Evolutionary conservation across 139 green algal species (phyloP), one percentile per base, ranked within the genome.

Genomic region (Chlamydomonas sp.): DNA sequence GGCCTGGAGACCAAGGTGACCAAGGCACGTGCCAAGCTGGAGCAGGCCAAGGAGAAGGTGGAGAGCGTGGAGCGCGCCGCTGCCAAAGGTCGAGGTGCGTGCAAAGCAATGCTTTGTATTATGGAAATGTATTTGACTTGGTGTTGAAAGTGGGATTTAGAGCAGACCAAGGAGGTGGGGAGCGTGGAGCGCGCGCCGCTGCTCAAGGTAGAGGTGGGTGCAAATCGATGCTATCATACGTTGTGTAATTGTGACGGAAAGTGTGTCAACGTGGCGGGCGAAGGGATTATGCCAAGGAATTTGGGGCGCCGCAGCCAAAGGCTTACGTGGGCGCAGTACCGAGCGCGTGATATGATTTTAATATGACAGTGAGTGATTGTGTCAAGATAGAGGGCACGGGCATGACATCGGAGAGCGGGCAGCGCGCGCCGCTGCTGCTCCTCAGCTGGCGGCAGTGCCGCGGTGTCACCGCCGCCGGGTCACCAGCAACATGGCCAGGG

Each of bases 31-130:
- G 17, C 49, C 61, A 93, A 93, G 87, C 61, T 89, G 83, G 93
- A 94, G 17, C 72, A 77, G 58, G 93, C 93, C 0, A 75, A 73
- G 58, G 85, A 90, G 58, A 94, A 94, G 81, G 89, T 90, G 60
- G 86, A 86, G 6, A 88, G 69, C 15, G 90, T 93, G n/a, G 91
- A 93, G 93, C 71, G 71, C 93, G 16, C 91, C 93, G 1, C 66
- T 94, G 81, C 93, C 93, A n/a, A 95, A 95, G 86, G 88, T 95
- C 31, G 93, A 95, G 91, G 92, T 94, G 83, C 59, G 1, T 14
- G 78, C 20, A 3, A 17, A 75, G 10, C 8, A 63, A 62, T 16
- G 15, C 17, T 16, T 10, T 15, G 60, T 71, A 67, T 31, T 60
- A 59, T 71, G 58, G 18, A 60, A n/a, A 16, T 62, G 60, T 15